A percentile compares a stretch with the other conserved stretches of the same genome.
phyloP scores from a whole-genome alignment of 768 basidiomycete genomes.

The Dioszegia aurantiaca region DNA sequence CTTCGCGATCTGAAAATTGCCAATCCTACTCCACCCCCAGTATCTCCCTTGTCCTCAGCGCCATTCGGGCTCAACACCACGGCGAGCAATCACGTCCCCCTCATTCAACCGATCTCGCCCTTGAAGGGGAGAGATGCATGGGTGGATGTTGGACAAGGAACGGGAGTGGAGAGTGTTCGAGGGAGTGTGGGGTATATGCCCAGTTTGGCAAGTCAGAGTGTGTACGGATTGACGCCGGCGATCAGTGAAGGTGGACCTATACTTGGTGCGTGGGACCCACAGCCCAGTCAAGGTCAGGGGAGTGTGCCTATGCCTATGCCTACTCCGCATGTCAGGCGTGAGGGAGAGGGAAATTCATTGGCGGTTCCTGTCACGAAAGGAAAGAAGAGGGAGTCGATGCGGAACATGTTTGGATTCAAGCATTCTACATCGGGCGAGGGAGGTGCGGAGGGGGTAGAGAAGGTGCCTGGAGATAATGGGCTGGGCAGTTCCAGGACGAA shows the following conservation, averaged over 20 bases:
- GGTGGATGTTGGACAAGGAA: conserved; percentile 13
- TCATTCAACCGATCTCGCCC: conserved; percentile 4
- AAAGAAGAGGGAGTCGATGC: conserved; percentile 3
- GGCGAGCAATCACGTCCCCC: background rate
- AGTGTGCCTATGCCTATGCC: conserved; percentile 7
- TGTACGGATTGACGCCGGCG: conserved; percentile 5
- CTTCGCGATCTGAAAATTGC: conserved; percentile 4
- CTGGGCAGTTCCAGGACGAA: conserved; percentile 12
- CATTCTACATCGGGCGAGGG: background rate
- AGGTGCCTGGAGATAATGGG: background rate
- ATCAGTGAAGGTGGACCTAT: conserved; percentile 10
- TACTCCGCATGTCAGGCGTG: too few relatives aligned
- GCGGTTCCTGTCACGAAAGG: background rate
- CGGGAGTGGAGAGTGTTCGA: conserved; percentile 9
- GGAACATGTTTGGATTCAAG: conserved; percentile 13
- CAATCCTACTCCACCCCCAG: conserved; percentile 1
- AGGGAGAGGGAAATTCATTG: background rate
- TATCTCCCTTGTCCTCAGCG: background rate
- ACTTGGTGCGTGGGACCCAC: conserved; percentile 1
- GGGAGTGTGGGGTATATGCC: conserved; percentile 20
- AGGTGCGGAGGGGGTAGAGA: background rate
- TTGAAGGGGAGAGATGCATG: conserved; percentile 12
- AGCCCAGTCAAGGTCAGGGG: too few relatives aligned
- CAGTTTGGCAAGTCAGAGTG: conserved; percentile 17
- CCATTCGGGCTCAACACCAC: background rate